Conservation (phyloP, 2,329 filamentous ascomycete species). For the Sodiomyces alkalinus region DNA sequence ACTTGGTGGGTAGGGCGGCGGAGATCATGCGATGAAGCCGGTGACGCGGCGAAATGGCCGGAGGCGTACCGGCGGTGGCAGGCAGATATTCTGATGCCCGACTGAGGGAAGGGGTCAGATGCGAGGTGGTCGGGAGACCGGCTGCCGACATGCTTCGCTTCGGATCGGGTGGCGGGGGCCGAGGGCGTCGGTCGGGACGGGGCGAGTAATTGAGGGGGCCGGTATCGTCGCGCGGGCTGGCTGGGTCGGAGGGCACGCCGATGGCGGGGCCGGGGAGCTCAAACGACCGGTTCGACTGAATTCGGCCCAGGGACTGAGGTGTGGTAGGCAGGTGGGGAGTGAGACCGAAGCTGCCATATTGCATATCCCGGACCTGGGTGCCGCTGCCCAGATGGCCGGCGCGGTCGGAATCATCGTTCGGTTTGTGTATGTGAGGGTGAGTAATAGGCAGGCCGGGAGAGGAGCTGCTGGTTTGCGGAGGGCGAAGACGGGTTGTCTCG, state of each 20-base stretch:
- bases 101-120: conserved; percentile 1
- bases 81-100: no score
- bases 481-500: background rate
- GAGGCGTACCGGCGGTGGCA: conserved; percentile 4
- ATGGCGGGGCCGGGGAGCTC: conserved; percentile 40
- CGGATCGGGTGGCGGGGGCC: conserved; percentile 12
- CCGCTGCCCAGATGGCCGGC: conserved; percentile 26
- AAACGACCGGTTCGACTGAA: conserved; percentile 23
- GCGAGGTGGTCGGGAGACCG: conserved; percentile 9
- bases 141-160: conserved; percentile 21
- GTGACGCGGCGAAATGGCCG: conserved; percentile 3
- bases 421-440: no score
- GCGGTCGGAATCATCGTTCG: no score
- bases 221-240: no score
- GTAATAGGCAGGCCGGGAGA: no score
- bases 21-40: conserved; percentile 25
- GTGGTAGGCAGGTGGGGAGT: conserved; percentile 19
- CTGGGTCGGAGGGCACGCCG: conserved; percentile 18
- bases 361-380: conserved; percentile 20
- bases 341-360: conserved; percentile 38
- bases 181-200: conserved; percentile 5
- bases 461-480: background rate
- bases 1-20: conserved; percentile 14
- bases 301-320: conserved; percentile 10
- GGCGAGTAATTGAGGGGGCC: no score